Percentiles rank a stretch among this genome's conserved stretches.
Conservation (phyloP, 1,284 basidiomycete genomes). For the Malassezia yamatoensis region DNA sequence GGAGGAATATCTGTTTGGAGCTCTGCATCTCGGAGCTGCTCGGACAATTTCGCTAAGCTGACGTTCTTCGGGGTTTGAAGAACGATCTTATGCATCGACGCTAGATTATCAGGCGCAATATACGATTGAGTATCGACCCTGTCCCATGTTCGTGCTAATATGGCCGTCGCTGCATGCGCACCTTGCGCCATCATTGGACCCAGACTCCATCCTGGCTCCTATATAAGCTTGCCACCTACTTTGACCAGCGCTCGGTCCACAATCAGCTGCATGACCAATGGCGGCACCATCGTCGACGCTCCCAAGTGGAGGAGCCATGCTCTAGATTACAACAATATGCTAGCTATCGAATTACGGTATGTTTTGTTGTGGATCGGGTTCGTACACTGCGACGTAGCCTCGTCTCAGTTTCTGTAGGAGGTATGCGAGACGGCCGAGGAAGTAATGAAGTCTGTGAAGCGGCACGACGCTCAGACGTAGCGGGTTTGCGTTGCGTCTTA, state of each 20-base stretch:
- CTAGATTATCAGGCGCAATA: conserved; percentile 20
- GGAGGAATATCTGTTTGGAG: conserved; percentile 22
- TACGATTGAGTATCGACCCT: conserved; percentile 21
- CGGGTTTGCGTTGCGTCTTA: neutral
- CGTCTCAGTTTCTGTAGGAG: neutral
- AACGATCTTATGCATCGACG: conserved; percentile 41
- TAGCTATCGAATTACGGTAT: too few relatives aligned
- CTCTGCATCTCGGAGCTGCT: conserved; percentile 24
- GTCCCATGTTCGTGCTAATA: conserved; percentile 2
- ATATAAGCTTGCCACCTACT: conserved; percentile 11
- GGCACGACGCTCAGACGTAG: neutral
- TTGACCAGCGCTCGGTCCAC: conserved; percentile 24
- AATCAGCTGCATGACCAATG: conserved; percentile 46
- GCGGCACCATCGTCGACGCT: neutral
- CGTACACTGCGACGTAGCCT: neutral
- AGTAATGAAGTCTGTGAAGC: conserved; percentile 6
- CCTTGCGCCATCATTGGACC: conserved; percentile 56
- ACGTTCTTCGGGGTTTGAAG: conserved; percentile 34
- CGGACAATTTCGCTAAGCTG: conserved; percentile 36
- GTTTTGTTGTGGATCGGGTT: neutral
- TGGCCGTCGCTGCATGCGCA: conserved; percentile 54
- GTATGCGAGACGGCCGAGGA: neutral
- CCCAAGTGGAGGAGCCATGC: too few relatives aligned
- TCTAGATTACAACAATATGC: too few relatives aligned
- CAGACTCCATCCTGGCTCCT: conserved; percentile 54